These are phyloP conservation scores for Globisporangium apiculatum DNA, from an alignment of 352 stramenopile species.

Conservation along the genomic window DNA sequence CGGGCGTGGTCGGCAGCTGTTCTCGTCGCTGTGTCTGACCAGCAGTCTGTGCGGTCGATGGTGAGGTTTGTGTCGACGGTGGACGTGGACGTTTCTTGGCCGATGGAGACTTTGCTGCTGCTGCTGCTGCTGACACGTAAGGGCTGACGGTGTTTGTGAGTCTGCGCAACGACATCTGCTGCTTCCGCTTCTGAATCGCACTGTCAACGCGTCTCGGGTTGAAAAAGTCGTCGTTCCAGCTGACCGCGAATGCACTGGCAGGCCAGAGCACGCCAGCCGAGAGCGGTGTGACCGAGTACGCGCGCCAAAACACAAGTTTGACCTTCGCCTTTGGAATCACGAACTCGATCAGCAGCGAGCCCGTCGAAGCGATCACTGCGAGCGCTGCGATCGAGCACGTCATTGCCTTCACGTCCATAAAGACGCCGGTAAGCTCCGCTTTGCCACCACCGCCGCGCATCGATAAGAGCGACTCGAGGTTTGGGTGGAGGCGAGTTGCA, in stretches of 20 bases:
- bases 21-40: neutral
- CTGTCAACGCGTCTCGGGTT: neutral
- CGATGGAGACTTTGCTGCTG: neutral
- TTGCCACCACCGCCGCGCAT: conserved; percentile 5
- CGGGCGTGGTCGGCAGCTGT: neutral
- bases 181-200: neutral
- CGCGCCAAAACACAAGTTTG: conserved; percentile 6
- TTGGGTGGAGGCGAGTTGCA: neutral
- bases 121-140: neutral
- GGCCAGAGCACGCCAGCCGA: conserved; percentile 8
- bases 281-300: conserved; percentile 3
- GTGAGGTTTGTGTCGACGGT: neutral
- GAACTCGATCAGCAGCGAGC: neutral
- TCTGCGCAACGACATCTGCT: neutral
- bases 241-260: conserved; percentile 4
- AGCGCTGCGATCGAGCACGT: neutral
- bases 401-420: conserved; percentile 8
- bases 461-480: conserved; percentile 1
- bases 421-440: conserved; percentile 1
- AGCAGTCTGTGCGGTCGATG: no score
- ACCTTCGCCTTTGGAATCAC: neutral
- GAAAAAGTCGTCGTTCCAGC: conserved; percentile 10
- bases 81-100: no score
- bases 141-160: neutral
- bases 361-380: neutral